Evolutionary conservation across 805 yeast genomes (phyloP).

Genomic region (Cyberlindnera petersonii): DNA sequence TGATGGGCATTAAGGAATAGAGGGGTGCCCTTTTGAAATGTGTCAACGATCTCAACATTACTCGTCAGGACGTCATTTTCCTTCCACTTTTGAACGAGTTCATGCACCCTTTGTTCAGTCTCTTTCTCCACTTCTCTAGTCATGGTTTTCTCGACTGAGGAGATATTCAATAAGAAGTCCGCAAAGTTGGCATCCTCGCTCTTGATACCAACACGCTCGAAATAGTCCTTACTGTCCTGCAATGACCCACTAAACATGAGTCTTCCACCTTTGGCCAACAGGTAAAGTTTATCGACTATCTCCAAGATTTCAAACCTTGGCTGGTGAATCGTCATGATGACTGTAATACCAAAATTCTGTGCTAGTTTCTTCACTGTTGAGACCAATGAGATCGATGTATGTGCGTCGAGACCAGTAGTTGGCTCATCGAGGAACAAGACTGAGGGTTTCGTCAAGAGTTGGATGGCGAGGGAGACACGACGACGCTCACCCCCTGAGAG

Average conservation of each 20-base stretch:
- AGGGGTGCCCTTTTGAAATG: conserved; percentile 16
- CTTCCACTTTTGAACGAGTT: conserved; percentile 16
- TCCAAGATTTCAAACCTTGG: conserved; percentile 75
- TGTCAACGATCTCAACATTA: conserved; percentile 5
- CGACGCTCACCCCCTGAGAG: conserved; percentile 85
- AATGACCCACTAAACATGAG: conserved; percentile 43
- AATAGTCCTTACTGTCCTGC: conserved; percentile 47
- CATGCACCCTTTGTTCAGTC: conserved; percentile 29
- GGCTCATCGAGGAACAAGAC: conserved; percentile 81
- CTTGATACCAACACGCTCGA: conserved; percentile 40
- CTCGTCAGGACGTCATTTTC: conserved; percentile 4
- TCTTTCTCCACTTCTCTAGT: conserved; percentile 32
- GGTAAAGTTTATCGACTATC: conserved; percentile 62
- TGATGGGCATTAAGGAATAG: conserved; percentile 2
- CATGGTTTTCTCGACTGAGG: conserved; percentile 49
- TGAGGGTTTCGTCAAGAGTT: conserved; percentile 71
- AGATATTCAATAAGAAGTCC: conserved; percentile 52
- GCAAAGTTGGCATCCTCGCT: conserved; percentile 49
- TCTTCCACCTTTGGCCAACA: conserved; percentile 63
- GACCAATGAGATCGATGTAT: conserved; percentile 64
- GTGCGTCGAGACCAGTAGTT: conserved; percentile 82
- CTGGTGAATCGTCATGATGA: conserved; percentile 77
- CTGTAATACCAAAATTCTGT: conserved; percentile 61
- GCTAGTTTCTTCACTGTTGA: conserved; percentile 52
- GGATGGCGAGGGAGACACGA: conserved; percentile 73